Evolutionary conservation across 169 alveolate genomes (phyloP).

Genomic region (Plasmodium blacklocki): DNA sequence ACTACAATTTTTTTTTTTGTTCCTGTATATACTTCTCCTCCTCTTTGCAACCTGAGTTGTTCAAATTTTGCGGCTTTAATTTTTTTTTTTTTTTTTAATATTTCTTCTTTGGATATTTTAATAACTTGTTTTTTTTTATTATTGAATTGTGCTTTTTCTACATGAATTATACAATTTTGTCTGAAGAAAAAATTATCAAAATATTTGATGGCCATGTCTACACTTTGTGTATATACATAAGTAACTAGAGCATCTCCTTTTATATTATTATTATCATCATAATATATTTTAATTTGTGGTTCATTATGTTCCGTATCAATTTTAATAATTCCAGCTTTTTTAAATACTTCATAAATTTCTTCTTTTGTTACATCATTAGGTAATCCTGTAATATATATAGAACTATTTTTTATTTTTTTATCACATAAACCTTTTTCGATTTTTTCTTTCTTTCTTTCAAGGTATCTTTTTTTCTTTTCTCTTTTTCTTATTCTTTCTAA

Average conservation of each 20-base stretch:
- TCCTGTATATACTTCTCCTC: slow-evolving; percentile 74
- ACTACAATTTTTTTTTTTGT: slow-evolving; percentile 81
- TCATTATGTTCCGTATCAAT: slow-evolving; percentile 88
- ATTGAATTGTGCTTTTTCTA: slow-evolving; percentile 82
- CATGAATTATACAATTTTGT: slow-evolving; percentile 84
- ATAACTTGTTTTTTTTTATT: slow-evolving; percentile 41
- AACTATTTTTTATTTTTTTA: slow-evolving; percentile 78
- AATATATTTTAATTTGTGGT: slow-evolving; percentile 88
- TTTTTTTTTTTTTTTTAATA: slow-evolving; percentile 45
- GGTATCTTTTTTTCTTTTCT: slow-evolving; percentile 70
- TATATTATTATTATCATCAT: slow-evolving; percentile 82
- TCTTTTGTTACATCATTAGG: slow-evolving; percentile 84
- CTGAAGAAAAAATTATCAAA: slow-evolving; percentile 84
- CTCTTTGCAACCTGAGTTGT: slow-evolving; percentile 71
- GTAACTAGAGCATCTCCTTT: slow-evolving; percentile 90
- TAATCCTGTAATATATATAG: slow-evolving; percentile 85
- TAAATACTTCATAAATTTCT: slow-evolving; percentile 85
- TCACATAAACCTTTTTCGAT: slow-evolving; percentile 74
- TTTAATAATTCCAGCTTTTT: slow-evolving; percentile 89
- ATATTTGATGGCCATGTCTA: slow-evolving; percentile 87
- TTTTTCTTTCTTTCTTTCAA: slow-evolving; percentile 74
- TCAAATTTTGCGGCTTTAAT: slow-evolving; percentile 79
- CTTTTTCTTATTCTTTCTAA: slow-evolving; percentile 47
- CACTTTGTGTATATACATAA: slow-evolving; percentile 88
- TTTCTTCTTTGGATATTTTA: slow-evolving; percentile 66